Evolutionary conservation across 257 asterid genomes (phyloP), one percentile per base, ranked within the genome.

Genomic region (Scutellaria galericulata): DNA sequence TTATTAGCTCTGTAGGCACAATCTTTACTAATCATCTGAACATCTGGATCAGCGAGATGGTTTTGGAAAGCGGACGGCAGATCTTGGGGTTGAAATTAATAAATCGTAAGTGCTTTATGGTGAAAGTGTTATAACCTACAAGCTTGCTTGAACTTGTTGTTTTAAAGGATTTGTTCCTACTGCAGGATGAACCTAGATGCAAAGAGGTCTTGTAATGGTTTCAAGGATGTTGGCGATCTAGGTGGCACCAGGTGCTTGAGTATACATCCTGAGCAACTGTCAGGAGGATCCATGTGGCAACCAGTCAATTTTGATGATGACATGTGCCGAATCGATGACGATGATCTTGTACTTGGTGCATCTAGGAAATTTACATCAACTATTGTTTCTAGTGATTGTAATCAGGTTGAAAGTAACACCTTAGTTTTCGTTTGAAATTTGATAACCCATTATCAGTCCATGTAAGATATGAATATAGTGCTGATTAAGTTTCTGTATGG

Each of bases 301-400:
- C 86, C 88, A 15, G 73, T 75, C 74, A 84, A 84, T 75, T 81
- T 68, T 68, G 89, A 91, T 71, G 96, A 90, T 74, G 97, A 86
- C 72, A 87, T 88, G 90, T 90, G 97, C 67, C 84, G 63, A 59
- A 75, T 90, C 20, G 96, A 85, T 68, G 87, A 83, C 62, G 80
- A 88, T 74, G 90, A 82, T 66, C 80, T 81, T 71, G 77, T 80
- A 76, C 75, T 85, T 78, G 89, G 85, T 61, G 76, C 81, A 66
- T 81, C 90, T 53, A 68, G 68, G 71, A 88, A 80, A 74, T 70
- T 76, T 68, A 44, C 56, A 53, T 71, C 88, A 42, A 54, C 78
- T 44, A 44, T 78, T 56, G 86, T 78, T 53, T 76, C 87, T 44
- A 48, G 60, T 66, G 89, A 84, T 70, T 73, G 84, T 64, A 83